These are phyloP conservation scores for Nitzschia sp. DNA, from an alignment of 108 stramenopile genomes.

Conservation along the genomic window DNA sequence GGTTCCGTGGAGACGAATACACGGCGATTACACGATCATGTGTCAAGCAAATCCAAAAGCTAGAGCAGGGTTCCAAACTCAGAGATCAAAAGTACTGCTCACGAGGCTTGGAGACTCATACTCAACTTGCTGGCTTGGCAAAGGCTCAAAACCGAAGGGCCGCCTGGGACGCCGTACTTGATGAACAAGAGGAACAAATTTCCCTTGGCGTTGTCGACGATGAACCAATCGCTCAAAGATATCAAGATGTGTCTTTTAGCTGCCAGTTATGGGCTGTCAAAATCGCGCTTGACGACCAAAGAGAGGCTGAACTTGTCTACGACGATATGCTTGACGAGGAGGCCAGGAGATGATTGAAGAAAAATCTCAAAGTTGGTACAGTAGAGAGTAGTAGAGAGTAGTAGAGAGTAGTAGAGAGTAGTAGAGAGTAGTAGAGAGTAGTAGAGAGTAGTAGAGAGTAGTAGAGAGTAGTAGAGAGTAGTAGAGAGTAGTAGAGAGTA, in stretches of 20 bases:
- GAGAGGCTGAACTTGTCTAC: background rate
- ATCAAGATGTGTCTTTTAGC: background rate
- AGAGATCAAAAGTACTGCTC: background rate
- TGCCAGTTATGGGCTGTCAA: constrained; percentile 1
- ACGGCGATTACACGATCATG: background rate
- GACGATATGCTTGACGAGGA: background rate
- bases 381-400: no score
- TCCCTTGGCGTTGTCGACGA: background rate
- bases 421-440: no score
- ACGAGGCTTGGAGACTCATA: constrained; percentile 1
- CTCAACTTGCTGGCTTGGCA: background rate
- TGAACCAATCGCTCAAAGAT: background rate
- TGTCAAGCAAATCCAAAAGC: background rate
- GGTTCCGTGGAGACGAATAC: background rate
- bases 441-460: no score
- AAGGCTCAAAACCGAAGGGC: background rate
- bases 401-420: no score
- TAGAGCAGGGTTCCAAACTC: background rate
- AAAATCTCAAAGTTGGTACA: no score
- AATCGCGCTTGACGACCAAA: background rate
- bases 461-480: no score
- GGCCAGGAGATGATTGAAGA: no score
- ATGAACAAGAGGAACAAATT: constrained; percentile 4
- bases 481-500: no score
- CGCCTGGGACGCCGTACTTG: no score